These are phyloP conservation scores for Nitzschia sp. DNA, from an alignment of 108 stramenopile species.

Conservation along the genomic window DNA sequence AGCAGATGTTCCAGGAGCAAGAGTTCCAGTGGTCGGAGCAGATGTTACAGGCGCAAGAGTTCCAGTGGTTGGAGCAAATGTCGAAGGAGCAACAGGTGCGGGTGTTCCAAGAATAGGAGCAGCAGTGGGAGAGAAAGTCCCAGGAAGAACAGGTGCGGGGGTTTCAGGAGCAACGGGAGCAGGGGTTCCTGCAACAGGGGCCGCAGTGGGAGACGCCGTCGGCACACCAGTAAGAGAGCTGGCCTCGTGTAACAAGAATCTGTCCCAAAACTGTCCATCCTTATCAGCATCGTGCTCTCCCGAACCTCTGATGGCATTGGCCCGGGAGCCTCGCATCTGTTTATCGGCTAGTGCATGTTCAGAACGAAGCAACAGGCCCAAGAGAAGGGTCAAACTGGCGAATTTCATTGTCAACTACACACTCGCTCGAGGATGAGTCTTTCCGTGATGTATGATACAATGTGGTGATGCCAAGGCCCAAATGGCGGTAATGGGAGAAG, in stretches of 20 bases:
- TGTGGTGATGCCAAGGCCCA: no score
- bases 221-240: neutral
- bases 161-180: conserved; percentile 28
- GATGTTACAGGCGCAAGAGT: conserved; percentile 14
- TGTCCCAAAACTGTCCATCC: neutral
- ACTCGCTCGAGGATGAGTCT: no score
- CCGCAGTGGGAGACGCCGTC: neutral
- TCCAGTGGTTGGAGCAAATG: conserved; percentile 5
- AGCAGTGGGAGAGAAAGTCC: conserved; percentile 10
- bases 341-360: neutral
- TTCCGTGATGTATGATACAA: no score
- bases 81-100: neutral
- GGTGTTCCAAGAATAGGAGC: conserved; percentile 1
- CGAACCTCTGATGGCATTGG: neutral
- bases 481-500: no score
- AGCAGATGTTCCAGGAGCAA: neutral
- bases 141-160: conserved; percentile 12
- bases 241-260: conserved; percentile 1
- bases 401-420: neutral
- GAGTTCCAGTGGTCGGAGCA: conserved; percentile 1
- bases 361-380: neutral
- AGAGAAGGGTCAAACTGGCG: neutral
- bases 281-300: neutral
- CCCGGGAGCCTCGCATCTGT: neutral
- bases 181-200: conserved; percentile 2